Percentiles rank a stretch among this genome's conserved stretches.
These are phyloP conservation scores for Penicillium sp. DNA, from an alignment of 2,329 filamentous ascomycete species.

Conservation along the genomic window DNA sequence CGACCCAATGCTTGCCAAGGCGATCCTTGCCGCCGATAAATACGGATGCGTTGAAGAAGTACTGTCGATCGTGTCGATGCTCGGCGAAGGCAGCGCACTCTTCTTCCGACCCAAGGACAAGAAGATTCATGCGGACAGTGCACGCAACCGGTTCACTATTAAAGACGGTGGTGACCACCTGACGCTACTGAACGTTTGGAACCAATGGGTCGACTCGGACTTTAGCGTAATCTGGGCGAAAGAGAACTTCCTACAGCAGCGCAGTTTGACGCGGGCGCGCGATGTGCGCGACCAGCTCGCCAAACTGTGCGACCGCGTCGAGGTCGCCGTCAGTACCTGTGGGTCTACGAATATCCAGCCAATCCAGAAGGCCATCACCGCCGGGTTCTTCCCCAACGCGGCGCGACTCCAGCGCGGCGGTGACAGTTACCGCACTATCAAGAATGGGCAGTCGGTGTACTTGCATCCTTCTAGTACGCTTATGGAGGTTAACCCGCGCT, in stretches of 20 bases:
- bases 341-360: conserved; percentile 71
- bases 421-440: conserved; percentile 85
- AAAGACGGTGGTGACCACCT: conserved; percentile 89
- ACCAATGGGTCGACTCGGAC: conserved; percentile 90
- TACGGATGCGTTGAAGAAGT: conserved; percentile 94
- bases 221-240: conserved; percentile 83
- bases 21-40: conserved; percentile 82
- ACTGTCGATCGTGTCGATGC: conserved; percentile 89
- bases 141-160: conserved; percentile 81
- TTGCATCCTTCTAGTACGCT: conserved; percentile 86
- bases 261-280: conserved; percentile 80
- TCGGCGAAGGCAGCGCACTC: conserved; percentile 80
- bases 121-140: conserved; percentile 91
- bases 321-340: conserved; percentile 67
- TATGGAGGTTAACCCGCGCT: conserved; percentile 76
- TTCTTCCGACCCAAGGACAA: conserved; percentile 98
- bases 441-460: conserved; percentile 83
- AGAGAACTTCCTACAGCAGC: conserved; percentile 92
- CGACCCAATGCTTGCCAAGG: conserved; percentile 86
- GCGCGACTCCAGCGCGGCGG: conserved; percentile 79
- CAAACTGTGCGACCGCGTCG: conserved; percentile 89
- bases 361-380: conserved; percentile 82
- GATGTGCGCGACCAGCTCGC: conserved; percentile 90
- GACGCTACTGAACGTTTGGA: conserved; percentile 87
- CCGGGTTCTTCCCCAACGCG: conserved; percentile 93